A percentile compares a stretch with the other conserved stretches of the same genome.
phyloP scores from a whole-genome alignment of 257 asterid genomes.

The Sherardia arvensis region DNA sequence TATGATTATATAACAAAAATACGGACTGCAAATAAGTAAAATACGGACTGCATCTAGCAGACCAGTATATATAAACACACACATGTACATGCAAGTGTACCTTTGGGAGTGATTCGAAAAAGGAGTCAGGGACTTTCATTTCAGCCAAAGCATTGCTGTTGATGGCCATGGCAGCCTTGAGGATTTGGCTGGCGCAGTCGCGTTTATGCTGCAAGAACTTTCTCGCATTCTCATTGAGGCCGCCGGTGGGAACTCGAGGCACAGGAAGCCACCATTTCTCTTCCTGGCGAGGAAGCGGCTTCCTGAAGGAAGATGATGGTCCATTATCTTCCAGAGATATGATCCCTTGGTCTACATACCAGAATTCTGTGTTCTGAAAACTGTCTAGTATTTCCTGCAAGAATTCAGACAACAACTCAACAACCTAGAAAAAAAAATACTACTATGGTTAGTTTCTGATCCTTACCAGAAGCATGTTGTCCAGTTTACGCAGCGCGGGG shows the following conservation, averaged over 20 bases:
- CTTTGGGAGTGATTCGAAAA: slow-evolving; percentile 68
- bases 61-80: no score
- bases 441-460: no score
- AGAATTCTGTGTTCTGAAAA: slow-evolving; percentile 48
- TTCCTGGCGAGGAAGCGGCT: slow-evolving; percentile 49
- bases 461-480: slow-evolving; percentile 78
- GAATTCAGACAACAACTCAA: not conserved
- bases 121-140: slow-evolving; percentile 63
- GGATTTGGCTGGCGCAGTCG: slow-evolving; percentile 68
- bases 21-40: no score
- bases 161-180: slow-evolving; percentile 84
- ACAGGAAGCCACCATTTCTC: slow-evolving; percentile 93
- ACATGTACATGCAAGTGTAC: no score
- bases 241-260: slow-evolving; percentile 63
- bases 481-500: slow-evolving; percentile 77
- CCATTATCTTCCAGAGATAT: slow-evolving; percentile 38
- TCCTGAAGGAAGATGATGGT: slow-evolving; percentile 38
- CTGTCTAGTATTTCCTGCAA: slow-evolving; percentile 62
- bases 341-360: slow-evolving; percentile 80
- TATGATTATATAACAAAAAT: no score
- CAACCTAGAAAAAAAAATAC: slow-evolving; percentile 9
- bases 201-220: slow-evolving; percentile 53
- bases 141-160: slow-evolving; percentile 60
- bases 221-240: slow-evolving; percentile 54
- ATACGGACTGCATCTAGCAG: no score